These are phyloP conservation scores for Perilla frutescens DNA, from an alignment of 257 asterid species.

Conservation along the genomic window DNA sequence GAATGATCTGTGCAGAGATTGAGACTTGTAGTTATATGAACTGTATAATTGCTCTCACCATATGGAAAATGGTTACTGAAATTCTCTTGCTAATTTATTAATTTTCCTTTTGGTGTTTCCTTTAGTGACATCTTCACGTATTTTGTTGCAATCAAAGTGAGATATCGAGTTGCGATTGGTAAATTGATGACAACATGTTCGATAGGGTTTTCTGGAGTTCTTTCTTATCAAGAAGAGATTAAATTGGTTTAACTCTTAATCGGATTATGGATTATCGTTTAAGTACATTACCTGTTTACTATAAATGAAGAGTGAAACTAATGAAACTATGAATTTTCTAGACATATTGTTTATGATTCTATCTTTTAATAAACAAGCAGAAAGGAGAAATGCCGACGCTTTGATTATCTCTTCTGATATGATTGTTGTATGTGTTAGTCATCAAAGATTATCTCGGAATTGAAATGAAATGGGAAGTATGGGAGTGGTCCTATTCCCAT, in stretches of 20 bases:
- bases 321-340: constrained; percentile 2
- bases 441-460: constrained; percentile 15
- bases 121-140: neutral
- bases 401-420: constrained; percentile 9
- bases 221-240: neutral
- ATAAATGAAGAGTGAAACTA: constrained; percentile 12
- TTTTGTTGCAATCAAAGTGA: neutral
- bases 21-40: neutral
- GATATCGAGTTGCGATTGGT: constrained; percentile 19
- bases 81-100: neutral
- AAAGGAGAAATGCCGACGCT: neutral
- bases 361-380: neutral
- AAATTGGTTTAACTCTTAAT: neutral
- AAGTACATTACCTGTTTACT: neutral
- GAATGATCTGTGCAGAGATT: neutral
- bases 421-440: constrained; percentile 13
- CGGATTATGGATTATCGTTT: neutral
- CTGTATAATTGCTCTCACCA: constrained; percentile 6
- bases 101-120: neutral
- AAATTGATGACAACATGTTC: neutral
- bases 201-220: constrained; percentile 28
- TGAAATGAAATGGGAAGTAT: neutral
- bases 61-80: constrained; percentile 6
- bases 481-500: neutral
- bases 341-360: constrained; percentile 6